These are phyloP conservation scores for Boletellus emodensis DNA, from an alignment of 768 basidiomycete genomes.

Conservation along the genomic window DNA sequence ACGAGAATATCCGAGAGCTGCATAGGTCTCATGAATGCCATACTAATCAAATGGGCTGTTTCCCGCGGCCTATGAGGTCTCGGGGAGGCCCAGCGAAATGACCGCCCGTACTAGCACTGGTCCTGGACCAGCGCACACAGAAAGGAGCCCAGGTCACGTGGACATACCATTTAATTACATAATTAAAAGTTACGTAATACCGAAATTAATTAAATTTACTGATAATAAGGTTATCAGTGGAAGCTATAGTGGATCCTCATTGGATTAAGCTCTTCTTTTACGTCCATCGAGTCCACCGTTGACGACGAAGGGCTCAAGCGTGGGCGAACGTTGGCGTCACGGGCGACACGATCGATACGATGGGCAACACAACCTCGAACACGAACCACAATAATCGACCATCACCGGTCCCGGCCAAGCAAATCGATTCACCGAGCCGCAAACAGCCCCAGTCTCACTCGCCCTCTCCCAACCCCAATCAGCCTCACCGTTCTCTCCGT, in stretches of 20 bases:
- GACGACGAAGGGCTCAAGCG: conserved; percentile 16
- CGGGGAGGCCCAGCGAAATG: too few species aligned
- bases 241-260: conserved; percentile 21
- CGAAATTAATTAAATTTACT: conserved; percentile 4
- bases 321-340: conserved; percentile 12
- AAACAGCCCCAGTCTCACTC: conserved; percentile 28
- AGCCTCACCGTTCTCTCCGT: conserved; percentile 58
- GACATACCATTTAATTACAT: background rate
- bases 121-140: too few species aligned
- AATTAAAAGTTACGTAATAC: conserved; percentile 12
- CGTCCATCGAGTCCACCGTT: conserved; percentile 29
- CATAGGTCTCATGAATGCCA: too few species aligned
- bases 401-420: conserved; percentile 21
- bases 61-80: too few species aligned
- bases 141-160: conserved; percentile 1
- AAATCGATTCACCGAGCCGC: conserved; percentile 23
- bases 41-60: too few species aligned
- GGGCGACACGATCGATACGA: conserved; percentile 23
- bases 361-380: conserved; percentile 34
- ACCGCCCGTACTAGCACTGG: too few species aligned
- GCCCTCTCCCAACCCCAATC: conserved; percentile 38
- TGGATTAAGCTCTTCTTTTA: conserved; percentile 29
- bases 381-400: conserved; percentile 27
- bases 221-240: conserved; percentile 21
- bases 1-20: too few species aligned